Evolutionary conservation across 345 rosid genomes (phyloP).

Genomic region (Salix brachista): DNA sequence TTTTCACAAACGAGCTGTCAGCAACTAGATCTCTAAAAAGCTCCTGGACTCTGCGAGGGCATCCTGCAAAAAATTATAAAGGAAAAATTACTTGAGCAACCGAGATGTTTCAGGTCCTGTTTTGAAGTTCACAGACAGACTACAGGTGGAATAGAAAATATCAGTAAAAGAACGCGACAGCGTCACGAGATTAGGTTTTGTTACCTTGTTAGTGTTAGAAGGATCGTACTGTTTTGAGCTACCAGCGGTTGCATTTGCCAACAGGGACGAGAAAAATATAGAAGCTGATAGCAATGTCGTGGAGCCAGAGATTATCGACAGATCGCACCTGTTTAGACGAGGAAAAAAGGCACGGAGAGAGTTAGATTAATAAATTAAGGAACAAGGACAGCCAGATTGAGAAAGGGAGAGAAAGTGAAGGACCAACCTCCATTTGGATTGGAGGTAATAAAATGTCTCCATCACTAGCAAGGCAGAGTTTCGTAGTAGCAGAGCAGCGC

Average conservation of each 20-base stretch:
- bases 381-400: not conserved
- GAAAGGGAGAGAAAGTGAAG: conserved; percentile 11
- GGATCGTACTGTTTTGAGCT: not conserved
- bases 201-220: conserved; percentile 18
- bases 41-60: not conserved
- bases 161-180: not conserved
- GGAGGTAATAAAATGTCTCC: conserved; percentile 19
- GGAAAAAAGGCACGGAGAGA: conserved; percentile 1
- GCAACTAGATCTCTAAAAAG: not conserved
- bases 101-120: not conserved
- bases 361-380: conserved; percentile 14
- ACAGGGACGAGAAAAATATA: not conserved
- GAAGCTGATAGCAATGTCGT: not conserved
- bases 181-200: not conserved
- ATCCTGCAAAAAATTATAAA: conserved; percentile 2
- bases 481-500: conserved; percentile 12
- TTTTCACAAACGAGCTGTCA: not conserved
- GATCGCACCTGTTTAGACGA: conserved; percentile 9
- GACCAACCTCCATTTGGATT: conserved; percentile 27
- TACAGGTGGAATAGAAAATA: not conserved
- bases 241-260: not conserved
- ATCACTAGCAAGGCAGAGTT: conserved; percentile 14
- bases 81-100: not conserved
- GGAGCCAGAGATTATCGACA: not conserved
- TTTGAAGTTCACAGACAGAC: not conserved